Base-by-base conservation (phyloP, 202 grass and related monocot species). In the Brachypodium distachyon region DNA sequence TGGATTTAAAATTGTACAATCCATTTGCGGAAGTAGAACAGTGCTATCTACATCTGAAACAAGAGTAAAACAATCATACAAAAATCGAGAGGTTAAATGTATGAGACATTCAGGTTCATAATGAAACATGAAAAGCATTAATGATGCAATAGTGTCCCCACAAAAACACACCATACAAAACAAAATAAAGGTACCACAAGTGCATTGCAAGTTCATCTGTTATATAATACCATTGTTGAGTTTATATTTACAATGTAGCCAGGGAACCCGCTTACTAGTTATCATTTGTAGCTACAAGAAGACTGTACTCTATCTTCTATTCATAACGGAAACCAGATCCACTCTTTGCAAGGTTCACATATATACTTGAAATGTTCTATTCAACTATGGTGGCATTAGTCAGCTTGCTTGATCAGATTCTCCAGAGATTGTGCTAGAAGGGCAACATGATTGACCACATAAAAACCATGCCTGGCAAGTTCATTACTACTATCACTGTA, bases 11-110 rank as follows among this genome's bases (percentile, higher is more conserved):
- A 16, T 10, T 62, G 54, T 59, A 41, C 16, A 43, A 53, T 86
- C 77, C 74, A 78, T 19, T 73, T 79, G 67, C 42, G 75, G 71
- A n/a, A n/a, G n/a, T n/a, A n/a, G n/a, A 70, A 76, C 50, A 79
- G 23, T 75, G 79, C 32, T 49, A 56, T 82, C 88, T 85, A 57
- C 69, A 70, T 81, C 81, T 80, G 77, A 52, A 46, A 44, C 60
- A 49, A 65, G 61, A 89, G 29, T 16, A 43, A 61, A 80, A 80
- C 1, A 19, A 58, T 29, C 37, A 91, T 66, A 43, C 10, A 59
- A 54, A 81, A 14, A 56, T 49, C 9, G 27, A 57, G 22, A 76
- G 39, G 32, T 33, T 60, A 59, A 61, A 69, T 52, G 9, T n/a
- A 55, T 28, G 23, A 64, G 11, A 1, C 49, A 80, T 28, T 75